Percentiles rank a stretch among this genome's conserved stretches.
Evolutionary conservation across 1,284 basidiomycete genomes (phyloP).

Genomic region (Xerocomus amazonicus): DNA sequence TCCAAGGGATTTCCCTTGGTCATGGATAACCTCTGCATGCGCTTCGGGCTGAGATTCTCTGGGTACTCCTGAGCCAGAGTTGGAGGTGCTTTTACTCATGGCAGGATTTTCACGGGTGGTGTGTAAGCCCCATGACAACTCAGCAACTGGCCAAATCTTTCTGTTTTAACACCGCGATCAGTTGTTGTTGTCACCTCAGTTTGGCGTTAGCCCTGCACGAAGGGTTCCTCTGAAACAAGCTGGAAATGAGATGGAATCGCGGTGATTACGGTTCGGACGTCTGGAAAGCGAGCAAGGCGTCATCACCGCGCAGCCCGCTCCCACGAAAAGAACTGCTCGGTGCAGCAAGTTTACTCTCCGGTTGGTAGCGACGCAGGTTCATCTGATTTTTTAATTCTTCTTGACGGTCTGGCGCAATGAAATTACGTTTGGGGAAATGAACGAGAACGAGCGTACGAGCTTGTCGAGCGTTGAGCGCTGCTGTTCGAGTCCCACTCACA

Average conservation of each 20-base stretch:
- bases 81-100: too few relatives aligned
- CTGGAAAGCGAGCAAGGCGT: not conserved
- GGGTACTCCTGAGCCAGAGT: too few relatives aligned
- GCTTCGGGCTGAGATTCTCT: too few relatives aligned
- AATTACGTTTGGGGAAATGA: conserved; percentile 15
- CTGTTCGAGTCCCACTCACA: not conserved
- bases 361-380: not conserved
- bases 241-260: conserved; percentile 5
- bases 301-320: conserved; percentile 12
- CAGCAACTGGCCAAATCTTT: conserved; percentile 7
- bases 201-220: conserved; percentile 5
- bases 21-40: not conserved
- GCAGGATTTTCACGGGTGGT: too few relatives aligned
- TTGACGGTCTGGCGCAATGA: not conserved
- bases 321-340: not conserved
- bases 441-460: not conserved
- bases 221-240: conserved; percentile 1
- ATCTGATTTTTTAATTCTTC: not conserved
- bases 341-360: conserved; percentile 4
- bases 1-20: not conserved
- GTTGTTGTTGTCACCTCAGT: conserved; percentile 12
- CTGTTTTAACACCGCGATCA: conserved; percentile 4
- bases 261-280: conserved; percentile 4
- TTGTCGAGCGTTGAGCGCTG: not conserved
- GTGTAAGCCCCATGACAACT: too few relatives aligned